Evolutionary conservation across 371 early-diverging fungal species (phyloP).

Genomic region (Syncephalastrum contaminatum): DNA sequence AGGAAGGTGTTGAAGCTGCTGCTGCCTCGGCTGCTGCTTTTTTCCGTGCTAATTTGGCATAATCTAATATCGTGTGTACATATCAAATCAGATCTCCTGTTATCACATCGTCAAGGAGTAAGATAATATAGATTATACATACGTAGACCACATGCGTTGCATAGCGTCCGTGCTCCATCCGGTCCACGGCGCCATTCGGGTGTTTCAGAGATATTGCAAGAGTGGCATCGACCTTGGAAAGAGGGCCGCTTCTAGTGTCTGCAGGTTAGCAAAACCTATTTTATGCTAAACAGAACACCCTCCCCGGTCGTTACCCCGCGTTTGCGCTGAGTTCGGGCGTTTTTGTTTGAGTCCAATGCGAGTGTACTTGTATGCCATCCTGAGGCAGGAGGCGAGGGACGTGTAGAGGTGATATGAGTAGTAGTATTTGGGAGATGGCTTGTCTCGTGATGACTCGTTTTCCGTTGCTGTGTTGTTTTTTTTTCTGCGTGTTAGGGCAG

Average conservation of each 20-base stretch:
- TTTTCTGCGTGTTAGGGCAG: slow-evolving; percentile 6
- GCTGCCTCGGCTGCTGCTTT: slow-evolving; percentile 14
- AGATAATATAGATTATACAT: slow-evolving; percentile 7
- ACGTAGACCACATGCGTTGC: slow-evolving; percentile 71
- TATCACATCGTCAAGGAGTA: not conserved
- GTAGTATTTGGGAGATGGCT: not conserved
- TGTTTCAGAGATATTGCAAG: slow-evolving; percentile 64
- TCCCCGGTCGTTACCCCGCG: slow-evolving; percentile 24
- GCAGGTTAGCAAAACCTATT: not conserved
- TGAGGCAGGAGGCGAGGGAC: slow-evolving; percentile 8
- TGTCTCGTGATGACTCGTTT: not conserved
- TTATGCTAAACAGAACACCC: slow-evolving; percentile 4
- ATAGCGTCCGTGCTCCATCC: slow-evolving; percentile 64
- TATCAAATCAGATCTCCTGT: not conserved
- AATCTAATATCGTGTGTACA: slow-evolving; percentile 14
- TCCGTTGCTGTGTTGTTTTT: slow-evolving; percentile 7
- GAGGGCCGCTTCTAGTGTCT: slow-evolving; percentile 32
- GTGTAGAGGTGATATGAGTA: slow-evolving; percentile 5
- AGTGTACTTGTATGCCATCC: slow-evolving; percentile 15
- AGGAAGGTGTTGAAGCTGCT: not conserved
- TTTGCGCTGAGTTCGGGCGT: slow-evolving; percentile 7
- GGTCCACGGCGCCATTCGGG: slow-evolving; percentile 76
- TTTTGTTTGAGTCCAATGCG: slow-evolving; percentile 14
- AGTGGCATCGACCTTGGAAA: slow-evolving; percentile 54
- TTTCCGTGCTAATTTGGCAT: slow-evolving; percentile 28